Percentiles rank a stretch among this genome's conserved stretches.
Evolutionary conservation across 768 basidiomycete species (phyloP).

Genomic region (Rhodocollybia butyracea): DNA sequence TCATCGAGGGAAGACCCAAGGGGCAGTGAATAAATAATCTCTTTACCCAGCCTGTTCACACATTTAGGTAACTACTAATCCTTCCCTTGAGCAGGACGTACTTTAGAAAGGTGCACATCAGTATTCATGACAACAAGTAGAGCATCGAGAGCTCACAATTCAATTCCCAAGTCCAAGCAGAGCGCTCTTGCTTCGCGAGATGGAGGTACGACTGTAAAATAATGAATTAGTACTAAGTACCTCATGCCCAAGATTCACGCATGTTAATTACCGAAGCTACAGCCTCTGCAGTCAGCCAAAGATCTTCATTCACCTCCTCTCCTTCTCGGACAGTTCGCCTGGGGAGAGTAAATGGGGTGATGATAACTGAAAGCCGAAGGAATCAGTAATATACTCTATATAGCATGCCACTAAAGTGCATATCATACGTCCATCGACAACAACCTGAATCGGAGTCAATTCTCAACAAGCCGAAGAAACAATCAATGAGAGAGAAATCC

Average conservation of each 20-base stretch:
- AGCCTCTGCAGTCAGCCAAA: background rate
- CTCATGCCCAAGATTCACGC: background rate
- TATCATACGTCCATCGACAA: slow-evolving; percentile 61
- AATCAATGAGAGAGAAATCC: background rate
- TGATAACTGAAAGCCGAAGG: background rate
- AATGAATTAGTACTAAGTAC: slow-evolving; percentile 25
- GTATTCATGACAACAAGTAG: background rate
- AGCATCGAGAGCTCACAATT: slow-evolving; percentile 51
- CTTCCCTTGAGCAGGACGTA: slow-evolving; percentile 46
- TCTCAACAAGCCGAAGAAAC: background rate
- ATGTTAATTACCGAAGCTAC: slow-evolving; percentile 6
- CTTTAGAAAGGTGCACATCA: slow-evolving; percentile 15
- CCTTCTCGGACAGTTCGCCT: background rate
- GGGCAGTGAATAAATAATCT: no score
- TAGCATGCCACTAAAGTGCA: background rate
- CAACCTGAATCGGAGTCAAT: slow-evolving; percentile 36
- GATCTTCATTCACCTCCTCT: background rate
- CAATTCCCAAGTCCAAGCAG: slow-evolving; percentile 78
- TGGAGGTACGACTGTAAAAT: slow-evolving; percentile 55
- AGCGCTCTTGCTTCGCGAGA: slow-evolving; percentile 65
- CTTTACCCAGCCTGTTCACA: no score
- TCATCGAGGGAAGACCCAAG: no score
- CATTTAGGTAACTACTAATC: no score
- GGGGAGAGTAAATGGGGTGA: background rate
- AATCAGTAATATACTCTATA: background rate